Evolutionary conservation across 1,284 basidiomycete species (phyloP).

Genomic region (Mycena sp.): DNA sequence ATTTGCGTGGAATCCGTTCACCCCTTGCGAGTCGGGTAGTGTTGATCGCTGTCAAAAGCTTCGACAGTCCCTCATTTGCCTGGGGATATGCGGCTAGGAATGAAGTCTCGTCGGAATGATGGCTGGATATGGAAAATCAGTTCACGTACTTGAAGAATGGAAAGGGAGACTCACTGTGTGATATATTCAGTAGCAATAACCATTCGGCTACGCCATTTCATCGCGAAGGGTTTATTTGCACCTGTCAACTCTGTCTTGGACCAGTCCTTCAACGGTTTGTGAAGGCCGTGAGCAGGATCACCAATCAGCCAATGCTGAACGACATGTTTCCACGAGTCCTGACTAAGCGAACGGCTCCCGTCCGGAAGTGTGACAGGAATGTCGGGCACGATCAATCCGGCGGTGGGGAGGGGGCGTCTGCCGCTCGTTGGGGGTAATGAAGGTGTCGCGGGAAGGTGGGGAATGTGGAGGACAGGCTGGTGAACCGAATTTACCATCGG

Average conservation of each 20-base stretch:
- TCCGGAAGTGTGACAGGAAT: not conserved
- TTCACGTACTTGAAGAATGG: no score
- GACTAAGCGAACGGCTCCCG: not conserved
- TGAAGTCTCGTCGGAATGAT: not conserved
- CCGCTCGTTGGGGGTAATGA: no score
- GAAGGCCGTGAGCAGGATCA: slow-evolving; percentile 1
- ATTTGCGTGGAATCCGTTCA: not conserved
- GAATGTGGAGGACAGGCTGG: not conserved
- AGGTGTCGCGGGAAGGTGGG: not conserved
- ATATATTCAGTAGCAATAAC: slow-evolving; percentile 5
- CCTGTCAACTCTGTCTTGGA: not conserved
- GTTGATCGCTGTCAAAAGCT: not conserved
- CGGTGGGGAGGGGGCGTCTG: not conserved
- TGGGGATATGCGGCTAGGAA: slow-evolving; percentile 8
- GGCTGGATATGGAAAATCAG: not conserved
- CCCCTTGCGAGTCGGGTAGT: not conserved
- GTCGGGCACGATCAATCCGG: not conserved
- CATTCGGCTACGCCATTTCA: not conserved
- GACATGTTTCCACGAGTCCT: not conserved
- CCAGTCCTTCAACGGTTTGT: slow-evolving; percentile 10
- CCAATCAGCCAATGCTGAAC: not conserved
- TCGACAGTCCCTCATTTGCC: not conserved
- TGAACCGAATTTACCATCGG: not conserved
- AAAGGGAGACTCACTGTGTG: not conserved
- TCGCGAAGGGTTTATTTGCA: not conserved